Evolutionary conservation across 306 rosid species (phyloP).

Genomic region (Casuarina cunninghamiana): DNA sequence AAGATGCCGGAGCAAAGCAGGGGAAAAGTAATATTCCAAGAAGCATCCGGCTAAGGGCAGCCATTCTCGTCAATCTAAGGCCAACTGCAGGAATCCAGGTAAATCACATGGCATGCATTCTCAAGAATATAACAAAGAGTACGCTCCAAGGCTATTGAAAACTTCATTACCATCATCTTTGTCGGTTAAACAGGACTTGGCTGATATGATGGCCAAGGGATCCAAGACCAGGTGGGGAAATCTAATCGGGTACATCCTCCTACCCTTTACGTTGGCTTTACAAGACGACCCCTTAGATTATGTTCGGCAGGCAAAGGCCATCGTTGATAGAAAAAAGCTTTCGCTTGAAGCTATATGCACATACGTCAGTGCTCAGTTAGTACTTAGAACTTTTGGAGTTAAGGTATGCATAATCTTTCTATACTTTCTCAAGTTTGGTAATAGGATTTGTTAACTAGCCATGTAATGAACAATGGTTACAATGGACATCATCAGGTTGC

Average conservation of each 20-base stretch:
- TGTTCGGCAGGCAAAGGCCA: slow-evolving; percentile 54
- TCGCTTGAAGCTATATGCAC: slow-evolving; percentile 54
- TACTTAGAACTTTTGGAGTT: slow-evolving; percentile 39
- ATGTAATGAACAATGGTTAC: neutral
- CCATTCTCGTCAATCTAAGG: slow-evolving; percentile 51
- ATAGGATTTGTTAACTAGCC: neutral
- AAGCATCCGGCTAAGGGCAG: slow-evolving; percentile 47
- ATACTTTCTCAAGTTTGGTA: neutral
- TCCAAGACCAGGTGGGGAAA: slow-evolving; percentile 70
- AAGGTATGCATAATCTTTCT: slow-evolving; percentile 34
- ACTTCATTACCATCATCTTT: neutral
- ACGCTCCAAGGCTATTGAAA: neutral
- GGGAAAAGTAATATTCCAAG: slow-evolving; percentile 20
- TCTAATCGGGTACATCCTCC: slow-evolving; percentile 42
- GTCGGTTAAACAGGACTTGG: slow-evolving; percentile 42
- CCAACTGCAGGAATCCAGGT: slow-evolving; percentile 66
- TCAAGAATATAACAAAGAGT: neutral
- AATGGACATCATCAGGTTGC: slow-evolving; percentile 30
- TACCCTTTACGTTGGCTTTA: slow-evolving; percentile 44
- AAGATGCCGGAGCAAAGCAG: slow-evolving; percentile 21
- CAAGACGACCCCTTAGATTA: slow-evolving; percentile 54
- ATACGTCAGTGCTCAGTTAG: slow-evolving; percentile 17
- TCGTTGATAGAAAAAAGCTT: slow-evolving; percentile 54
- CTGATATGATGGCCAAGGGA: slow-evolving; percentile 64
- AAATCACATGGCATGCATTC: neutral